phyloP scores from a whole-genome alignment of 2,329 filamentous ascomycete genomes.

The Pseudogymnoascus sp. region DNA sequence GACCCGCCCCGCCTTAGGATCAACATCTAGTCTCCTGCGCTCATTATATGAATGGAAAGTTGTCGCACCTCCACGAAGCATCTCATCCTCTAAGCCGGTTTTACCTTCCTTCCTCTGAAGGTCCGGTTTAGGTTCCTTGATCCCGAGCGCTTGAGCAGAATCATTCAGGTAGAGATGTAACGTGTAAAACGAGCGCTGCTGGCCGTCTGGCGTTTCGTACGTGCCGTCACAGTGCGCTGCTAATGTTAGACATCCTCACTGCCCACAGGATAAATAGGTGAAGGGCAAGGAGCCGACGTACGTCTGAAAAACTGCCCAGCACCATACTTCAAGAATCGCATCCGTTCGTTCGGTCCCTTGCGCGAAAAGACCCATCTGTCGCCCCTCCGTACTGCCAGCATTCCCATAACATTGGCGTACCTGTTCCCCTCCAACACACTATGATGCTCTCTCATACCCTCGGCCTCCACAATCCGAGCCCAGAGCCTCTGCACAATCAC shows the following conservation, averaged over 20 bases:
- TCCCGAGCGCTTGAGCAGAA: conserved; percentile 34
- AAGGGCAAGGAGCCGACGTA: conserved; percentile 13
- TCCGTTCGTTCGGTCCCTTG: conserved; percentile 55
- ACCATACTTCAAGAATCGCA: conserved; percentile 68
- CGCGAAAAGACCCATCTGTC: conserved; percentile 17
- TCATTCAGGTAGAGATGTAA: conserved; percentile 48
- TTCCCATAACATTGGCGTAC: conserved; percentile 27
- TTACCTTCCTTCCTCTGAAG: background rate
- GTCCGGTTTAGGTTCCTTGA: conserved; percentile 12
- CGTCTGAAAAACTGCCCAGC: conserved; percentile 62
- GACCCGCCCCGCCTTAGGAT: conserved; percentile 48
- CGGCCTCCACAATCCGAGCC: conserved; percentile 43
- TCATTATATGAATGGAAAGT: conserved; percentile 40
- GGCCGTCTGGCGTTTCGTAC: conserved; percentile 36
- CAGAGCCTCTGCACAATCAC: conserved; percentile 56
- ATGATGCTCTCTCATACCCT: conserved; percentile 35
- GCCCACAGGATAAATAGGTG: background rate
- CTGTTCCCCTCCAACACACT: conserved; percentile 24
- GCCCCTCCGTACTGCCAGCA: conserved; percentile 17
- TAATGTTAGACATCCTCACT: conserved; percentile 15
- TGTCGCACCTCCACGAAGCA: conserved; percentile 44
- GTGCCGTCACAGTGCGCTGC: conserved; percentile 57
- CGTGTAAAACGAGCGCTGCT: conserved; percentile 36
- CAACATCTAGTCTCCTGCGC: conserved; percentile 39
- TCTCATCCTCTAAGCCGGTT: conserved; percentile 19